These are phyloP conservation scores for Sphaerobolus stellatus DNA, from an alignment of 1,284 basidiomycete genomes.

Conservation along the genomic window DNA sequence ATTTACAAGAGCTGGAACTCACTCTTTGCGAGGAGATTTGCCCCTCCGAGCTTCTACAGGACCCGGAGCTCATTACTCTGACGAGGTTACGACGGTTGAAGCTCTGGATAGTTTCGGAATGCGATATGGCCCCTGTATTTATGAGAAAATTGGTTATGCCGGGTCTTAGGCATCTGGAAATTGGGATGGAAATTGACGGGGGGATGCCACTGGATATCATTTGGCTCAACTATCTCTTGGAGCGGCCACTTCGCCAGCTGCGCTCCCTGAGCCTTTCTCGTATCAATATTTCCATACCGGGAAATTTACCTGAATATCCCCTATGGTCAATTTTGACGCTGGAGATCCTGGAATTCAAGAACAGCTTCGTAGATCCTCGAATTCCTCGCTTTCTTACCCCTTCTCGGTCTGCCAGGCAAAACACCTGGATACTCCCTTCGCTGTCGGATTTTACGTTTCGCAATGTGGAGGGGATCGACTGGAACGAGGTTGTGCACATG, in stretches of 20 bases:
- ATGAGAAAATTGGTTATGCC: not conserved
- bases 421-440: not conserved
- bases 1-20: not conserved
- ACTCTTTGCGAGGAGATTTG: not conserved
- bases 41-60: not conserved
- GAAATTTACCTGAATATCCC: not conserved
- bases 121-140: not conserved
- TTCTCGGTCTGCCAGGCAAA: not conserved
- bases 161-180: not conserved
- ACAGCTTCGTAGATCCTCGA: not conserved
- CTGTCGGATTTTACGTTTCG: not conserved
- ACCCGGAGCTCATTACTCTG: not conserved
- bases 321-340: not conserved
- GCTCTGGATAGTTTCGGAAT: not conserved
- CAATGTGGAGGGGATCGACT: not conserved
- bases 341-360: not conserved
- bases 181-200: not conserved
- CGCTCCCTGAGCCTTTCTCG: not conserved
- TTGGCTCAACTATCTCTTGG: not conserved
- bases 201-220: not conserved
- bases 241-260: not conserved
- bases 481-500: not conserved
- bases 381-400: not conserved
- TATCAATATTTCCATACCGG: not conserved
- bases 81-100: not conserved